Conservation (phyloP, 495 filamentous ascomycete genomes). For the Chlorociboria aeruginascens region DNA sequence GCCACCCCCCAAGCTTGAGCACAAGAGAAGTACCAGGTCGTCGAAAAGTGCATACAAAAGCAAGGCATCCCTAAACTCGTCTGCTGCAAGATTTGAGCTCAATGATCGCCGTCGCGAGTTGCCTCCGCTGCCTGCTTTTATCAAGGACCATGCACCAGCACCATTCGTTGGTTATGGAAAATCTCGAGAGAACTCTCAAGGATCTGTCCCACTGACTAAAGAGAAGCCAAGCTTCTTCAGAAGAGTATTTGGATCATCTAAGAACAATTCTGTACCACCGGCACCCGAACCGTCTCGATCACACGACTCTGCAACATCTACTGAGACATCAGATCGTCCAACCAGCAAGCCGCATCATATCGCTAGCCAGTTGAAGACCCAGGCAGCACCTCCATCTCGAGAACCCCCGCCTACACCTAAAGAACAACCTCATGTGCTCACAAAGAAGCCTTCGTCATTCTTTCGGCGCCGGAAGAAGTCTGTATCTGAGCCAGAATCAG, state of each 20-base stretch:
- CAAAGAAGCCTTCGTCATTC: conserved; percentile 86
- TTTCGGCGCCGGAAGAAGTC: conserved; percentile 91
- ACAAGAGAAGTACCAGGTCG: conserved; percentile 52
- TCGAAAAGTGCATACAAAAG: conserved; percentile 26
- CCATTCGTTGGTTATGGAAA: conserved; percentile 47
- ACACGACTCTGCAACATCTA: conserved; percentile 16
- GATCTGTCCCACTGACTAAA: conserved; percentile 20
- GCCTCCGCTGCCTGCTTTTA: conserved; percentile 18
- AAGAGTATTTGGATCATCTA: conserved; percentile 59
- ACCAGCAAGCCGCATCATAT: conserved; percentile 23
- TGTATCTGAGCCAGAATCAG: conserved; percentile 40
- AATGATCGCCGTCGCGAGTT: conserved; percentile 15
- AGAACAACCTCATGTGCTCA: conserved; percentile 39
- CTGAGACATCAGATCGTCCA: conserved; percentile 17
- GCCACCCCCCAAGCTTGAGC: conserved; percentile 26
- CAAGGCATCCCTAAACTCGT: conserved; percentile 4
- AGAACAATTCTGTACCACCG: conserved; percentile 27
- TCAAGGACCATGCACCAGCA: conserved; percentile 29
- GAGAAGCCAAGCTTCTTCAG: conserved; percentile 85
- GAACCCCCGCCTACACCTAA: conserved; percentile 31
- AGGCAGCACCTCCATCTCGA: conserved; percentile 25
- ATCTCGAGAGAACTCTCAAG: conserved; percentile 32
- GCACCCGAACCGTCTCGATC: conserved; percentile 24
- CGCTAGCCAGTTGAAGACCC: conserved; percentile 26
- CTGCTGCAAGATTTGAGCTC: conserved; percentile 7